Evolutionary conservation across 1,284 basidiomycete genomes (phyloP).

Genomic region (Bondarzewia mesenterica): DNA sequence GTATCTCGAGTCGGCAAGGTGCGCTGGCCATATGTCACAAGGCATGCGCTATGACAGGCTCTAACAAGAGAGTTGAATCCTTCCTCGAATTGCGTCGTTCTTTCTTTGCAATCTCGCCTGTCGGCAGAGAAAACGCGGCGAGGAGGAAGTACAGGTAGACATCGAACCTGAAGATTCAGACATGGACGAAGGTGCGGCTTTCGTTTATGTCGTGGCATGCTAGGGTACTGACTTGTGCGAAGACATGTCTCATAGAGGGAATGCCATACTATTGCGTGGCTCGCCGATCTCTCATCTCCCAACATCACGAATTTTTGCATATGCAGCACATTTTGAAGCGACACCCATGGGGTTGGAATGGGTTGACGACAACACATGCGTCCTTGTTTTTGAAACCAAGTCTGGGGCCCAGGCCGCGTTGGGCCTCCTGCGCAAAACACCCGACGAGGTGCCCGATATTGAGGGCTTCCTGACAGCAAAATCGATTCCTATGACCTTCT

Average conservation of each 20-base stretch:
- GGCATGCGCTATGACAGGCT: constrained; percentile 22
- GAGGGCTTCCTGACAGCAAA: constrained; percentile 54
- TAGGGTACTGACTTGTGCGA: constrained; percentile 12
- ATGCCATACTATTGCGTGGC: constrained; percentile 66
- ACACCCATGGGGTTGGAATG: constrained; percentile 67
- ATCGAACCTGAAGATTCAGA: constrained; percentile 33
- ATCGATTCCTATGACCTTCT: constrained; percentile 58
- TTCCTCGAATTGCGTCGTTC: background rate
- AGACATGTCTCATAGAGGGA: constrained; percentile 42
- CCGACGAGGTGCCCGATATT: constrained; percentile 34
- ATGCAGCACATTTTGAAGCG: constrained; percentile 63
- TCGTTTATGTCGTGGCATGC: background rate
- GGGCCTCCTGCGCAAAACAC: constrained; percentile 39
- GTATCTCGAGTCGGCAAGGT: constrained; percentile 56
- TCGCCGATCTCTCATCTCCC: constrained; percentile 61
- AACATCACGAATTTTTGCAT: constrained; percentile 66
- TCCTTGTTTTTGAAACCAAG: constrained; percentile 61
- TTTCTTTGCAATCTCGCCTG: constrained; percentile 14
- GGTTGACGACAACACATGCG: constrained; percentile 72
- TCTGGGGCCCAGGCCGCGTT: constrained; percentile 44
- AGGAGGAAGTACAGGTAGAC: constrained; percentile 19
- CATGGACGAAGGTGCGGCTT: constrained; percentile 33
- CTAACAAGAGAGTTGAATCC: constrained; percentile 39
- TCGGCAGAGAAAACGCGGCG: constrained; percentile 51
- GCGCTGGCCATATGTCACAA: constrained; percentile 39